Evolutionary conservation across 176 grass and related monocot genomes (phyloP).

Genomic region (Eleusine indica): DNA sequence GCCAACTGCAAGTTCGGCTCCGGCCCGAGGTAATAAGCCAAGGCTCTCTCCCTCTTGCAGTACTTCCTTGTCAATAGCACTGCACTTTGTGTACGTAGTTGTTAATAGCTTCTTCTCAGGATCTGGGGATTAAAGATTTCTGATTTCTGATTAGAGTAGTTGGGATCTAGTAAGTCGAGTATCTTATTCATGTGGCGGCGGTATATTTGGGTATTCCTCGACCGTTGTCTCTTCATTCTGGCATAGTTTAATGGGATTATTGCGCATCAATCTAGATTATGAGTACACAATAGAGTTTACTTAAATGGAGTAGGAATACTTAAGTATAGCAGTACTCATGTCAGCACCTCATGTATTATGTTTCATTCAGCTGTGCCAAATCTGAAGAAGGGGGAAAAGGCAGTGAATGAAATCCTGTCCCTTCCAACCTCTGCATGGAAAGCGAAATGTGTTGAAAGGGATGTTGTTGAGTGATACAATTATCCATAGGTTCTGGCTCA

Average conservation of each 20-base stretch:
- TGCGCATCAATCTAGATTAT: not conserved
- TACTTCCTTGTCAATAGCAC: not conserved
- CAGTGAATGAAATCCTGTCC: not conserved
- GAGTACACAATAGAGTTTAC: not conserved
- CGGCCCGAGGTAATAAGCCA: not conserved
- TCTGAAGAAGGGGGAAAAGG: not conserved
- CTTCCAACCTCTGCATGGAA: not conserved
- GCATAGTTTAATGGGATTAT: not conserved
- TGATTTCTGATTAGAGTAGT: not conserved
- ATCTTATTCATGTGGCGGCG: not conserved
- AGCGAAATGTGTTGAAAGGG: not conserved
- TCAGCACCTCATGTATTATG: not conserved
- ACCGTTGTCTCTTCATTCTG: not conserved
- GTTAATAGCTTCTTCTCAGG: not conserved
- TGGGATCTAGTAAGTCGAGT: not conserved
- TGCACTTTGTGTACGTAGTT: not conserved
- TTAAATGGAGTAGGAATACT: not conserved
- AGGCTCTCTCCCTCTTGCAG: too few relatives aligned
- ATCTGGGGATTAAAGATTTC: not conserved
- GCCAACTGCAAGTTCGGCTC: slow-evolving; percentile 52
- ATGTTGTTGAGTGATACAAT: not conserved
- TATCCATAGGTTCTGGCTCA: not conserved
- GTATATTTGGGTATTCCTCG: not conserved
- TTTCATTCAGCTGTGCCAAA: not conserved
- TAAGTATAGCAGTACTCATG: not conserved